These are phyloP conservation scores for Hypoxylon perforatum DNA, from an alignment of 495 filamentous ascomycete species.

Conservation along the genomic window DNA sequence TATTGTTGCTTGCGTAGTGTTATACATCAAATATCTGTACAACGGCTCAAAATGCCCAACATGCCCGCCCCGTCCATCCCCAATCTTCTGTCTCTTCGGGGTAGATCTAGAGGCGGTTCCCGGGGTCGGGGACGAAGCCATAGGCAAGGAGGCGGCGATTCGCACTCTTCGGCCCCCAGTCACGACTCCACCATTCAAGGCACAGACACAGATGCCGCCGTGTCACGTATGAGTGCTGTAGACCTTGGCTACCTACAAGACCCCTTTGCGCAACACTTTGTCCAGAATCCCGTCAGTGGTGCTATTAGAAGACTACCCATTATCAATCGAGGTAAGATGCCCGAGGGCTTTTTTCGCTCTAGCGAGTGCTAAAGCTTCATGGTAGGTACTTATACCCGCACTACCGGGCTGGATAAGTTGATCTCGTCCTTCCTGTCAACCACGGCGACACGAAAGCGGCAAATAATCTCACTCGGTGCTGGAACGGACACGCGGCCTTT, in stretches of 20 bases:
- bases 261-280: constrained; percentile 76
- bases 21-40: background rate
- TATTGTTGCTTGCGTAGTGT: constrained; percentile 5
- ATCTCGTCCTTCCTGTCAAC: constrained; percentile 74
- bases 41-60: constrained; percentile 7
- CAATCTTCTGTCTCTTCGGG: constrained; percentile 76
- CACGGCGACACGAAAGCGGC: constrained; percentile 62
- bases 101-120: constrained; percentile 54
- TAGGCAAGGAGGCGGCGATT: constrained; percentile 52
- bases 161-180: constrained; percentile 35
- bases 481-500: constrained; percentile 92
- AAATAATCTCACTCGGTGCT: constrained; percentile 93
- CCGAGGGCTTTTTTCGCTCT: constrained; percentile 19
- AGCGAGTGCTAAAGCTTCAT: constrained; percentile 35
- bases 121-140: constrained; percentile 53
- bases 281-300: constrained; percentile 50
- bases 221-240: constrained; percentile 88
- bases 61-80: constrained; percentile 82
- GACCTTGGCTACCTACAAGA: constrained; percentile 88
- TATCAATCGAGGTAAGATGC: constrained; percentile 83
- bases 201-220: constrained; percentile 91
- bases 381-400: constrained; percentile 92
- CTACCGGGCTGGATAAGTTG: constrained; percentile 83
- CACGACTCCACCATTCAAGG: constrained; percentile 75
- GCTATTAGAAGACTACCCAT: constrained; percentile 76